Percentiles rank a stretch among this genome's conserved stretches.
phyloP scores from a whole-genome alignment of 2,329 filamentous ascomycete genomes.

The Epichloe glyceriae region DNA sequence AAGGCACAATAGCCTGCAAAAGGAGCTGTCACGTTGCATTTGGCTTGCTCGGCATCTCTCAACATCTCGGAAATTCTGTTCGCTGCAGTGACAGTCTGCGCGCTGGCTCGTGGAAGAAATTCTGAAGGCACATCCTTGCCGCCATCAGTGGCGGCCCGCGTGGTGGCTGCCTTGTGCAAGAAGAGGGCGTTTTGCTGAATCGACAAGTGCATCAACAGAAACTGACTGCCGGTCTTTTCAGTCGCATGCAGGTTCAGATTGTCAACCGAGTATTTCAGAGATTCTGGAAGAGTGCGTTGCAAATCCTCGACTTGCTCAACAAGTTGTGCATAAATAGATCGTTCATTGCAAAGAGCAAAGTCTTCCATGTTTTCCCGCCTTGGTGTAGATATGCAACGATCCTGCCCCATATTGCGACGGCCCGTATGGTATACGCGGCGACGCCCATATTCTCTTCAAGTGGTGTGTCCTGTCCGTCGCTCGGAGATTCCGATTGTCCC shows the following conservation, averaged over 20 bases:
- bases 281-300: conserved; percentile 52
- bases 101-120: conserved; percentile 64
- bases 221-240: conserved; percentile 79
- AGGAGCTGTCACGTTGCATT: conserved; percentile 69
- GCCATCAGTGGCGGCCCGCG: conserved; percentile 50
- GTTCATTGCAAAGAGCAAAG: conserved; percentile 65
- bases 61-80: conserved; percentile 77
- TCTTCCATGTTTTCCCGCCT: conserved; percentile 71
- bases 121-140: conserved; percentile 60
- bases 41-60: conserved; percentile 55
- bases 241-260: conserved; percentile 77
- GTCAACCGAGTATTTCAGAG: conserved; percentile 62
- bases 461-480: conserved; percentile 51
- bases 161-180: conserved; percentile 75
- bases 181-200: conserved; percentile 85
- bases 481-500: conserved; percentile 46
- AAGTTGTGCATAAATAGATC: conserved; percentile 64
- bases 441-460: conserved; percentile 84
- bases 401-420: conserved; percentile 78
- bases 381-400: conserved; percentile 85
- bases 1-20: conserved; percentile 95
- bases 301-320: conserved; percentile 61
- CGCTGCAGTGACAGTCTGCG: conserved; percentile 69
- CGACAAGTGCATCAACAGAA: conserved; percentile 81
- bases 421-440: conserved; percentile 75